Base-by-base conservation (phyloP, 768 basidiomycete genomes). In the Gelatoporia subvermispora region DNA sequence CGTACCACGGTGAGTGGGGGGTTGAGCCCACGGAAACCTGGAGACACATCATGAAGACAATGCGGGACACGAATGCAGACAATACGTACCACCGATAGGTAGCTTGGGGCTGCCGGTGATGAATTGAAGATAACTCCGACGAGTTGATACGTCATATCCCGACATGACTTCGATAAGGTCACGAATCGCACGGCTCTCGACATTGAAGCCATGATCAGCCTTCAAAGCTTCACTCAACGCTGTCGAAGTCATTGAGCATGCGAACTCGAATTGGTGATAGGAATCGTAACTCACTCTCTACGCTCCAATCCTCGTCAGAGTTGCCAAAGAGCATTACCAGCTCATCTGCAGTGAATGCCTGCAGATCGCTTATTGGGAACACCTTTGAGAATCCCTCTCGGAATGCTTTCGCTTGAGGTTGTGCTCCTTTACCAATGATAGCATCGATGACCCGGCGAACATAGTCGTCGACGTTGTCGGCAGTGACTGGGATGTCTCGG, bases 201-300 rank as follows among this genome's bases (percentile, higher is more conserved):
- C 84, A 60, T 95, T 93, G 75, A 94, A 99, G 8, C 96, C 96
- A 63, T 99, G 96, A 60, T 99, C 96, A 10, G 96, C 96, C 67
- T 97, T 98, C 65, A 97, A 66, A 3, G 88, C 84, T 64, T 95
- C 93, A 34, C 78, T 81, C 28, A 98, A 76, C 18, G 93, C 95
- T 96, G 55, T 3, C 50, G 18, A 42, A 18, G 24, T 20, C 4
- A 8, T 20, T 21, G 20, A 28, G 21, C 16, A 23, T 8, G 35
- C 7, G 13, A 9, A 38, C 17, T n/a, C 21, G 17, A 15, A 8
- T 8, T 17, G 23, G n/a, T 22, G n/a, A 44, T 25, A 8, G 22
- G 38, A 4, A 13, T 13, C 0, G 2, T 20, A 17, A 49, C 91
- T 55, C 65, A 97, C 94, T 92, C 66, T 96, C 93, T 10, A 75